Conservation (phyloP, 129 eudicot genomes). For the Oenanthe sinensis region DNA sequence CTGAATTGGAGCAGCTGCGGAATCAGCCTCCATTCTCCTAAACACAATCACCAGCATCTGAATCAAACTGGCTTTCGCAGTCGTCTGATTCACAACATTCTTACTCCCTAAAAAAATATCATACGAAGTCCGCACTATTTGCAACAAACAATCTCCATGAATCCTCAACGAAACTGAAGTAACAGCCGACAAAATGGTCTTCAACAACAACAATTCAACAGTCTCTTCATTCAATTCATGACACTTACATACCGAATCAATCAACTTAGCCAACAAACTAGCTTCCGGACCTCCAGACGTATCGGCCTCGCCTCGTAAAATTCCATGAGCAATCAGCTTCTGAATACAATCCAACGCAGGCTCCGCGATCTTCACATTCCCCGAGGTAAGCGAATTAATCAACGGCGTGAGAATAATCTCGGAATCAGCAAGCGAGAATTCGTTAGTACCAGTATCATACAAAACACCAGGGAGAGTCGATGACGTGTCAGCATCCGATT, state of each 20-base stretch:
- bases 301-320: slow-evolving; percentile 76
- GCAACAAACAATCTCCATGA: slow-evolving; percentile 85
- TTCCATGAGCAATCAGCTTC: slow-evolving; percentile 70
- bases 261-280: slow-evolving; percentile 47
- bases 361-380: slow-evolving; percentile 64
- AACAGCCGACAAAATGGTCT: slow-evolving; percentile 75
- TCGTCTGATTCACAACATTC: slow-evolving; percentile 91
- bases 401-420: slow-evolving; percentile 65
- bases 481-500: slow-evolving; percentile 39
- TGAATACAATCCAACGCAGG: slow-evolving; percentile 72
- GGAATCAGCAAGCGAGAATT: slow-evolving; percentile 52
- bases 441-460: slow-evolving; percentile 37
- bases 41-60: slow-evolving; percentile 98
- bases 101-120: slow-evolving; percentile 72
- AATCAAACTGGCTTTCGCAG: slow-evolving; percentile 84
- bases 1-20: slow-evolving; percentile 67
- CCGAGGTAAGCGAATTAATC: slow-evolving; percentile 47
- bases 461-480: slow-evolving; percentile 48
- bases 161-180: slow-evolving; percentile 61
- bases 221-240: slow-evolving; percentile 59
- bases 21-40: slow-evolving; percentile 98
- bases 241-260: slow-evolving; percentile 76
- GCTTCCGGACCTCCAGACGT: slow-evolving; percentile 43
- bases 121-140: slow-evolving; percentile 76
- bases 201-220: slow-evolving; percentile 62